Percentiles rank a stretch among this genome's conserved stretches.
phyloP scores from a whole-genome alignment of 2,329 filamentous ascomycete genomes.

The Nemania sp. region DNA sequence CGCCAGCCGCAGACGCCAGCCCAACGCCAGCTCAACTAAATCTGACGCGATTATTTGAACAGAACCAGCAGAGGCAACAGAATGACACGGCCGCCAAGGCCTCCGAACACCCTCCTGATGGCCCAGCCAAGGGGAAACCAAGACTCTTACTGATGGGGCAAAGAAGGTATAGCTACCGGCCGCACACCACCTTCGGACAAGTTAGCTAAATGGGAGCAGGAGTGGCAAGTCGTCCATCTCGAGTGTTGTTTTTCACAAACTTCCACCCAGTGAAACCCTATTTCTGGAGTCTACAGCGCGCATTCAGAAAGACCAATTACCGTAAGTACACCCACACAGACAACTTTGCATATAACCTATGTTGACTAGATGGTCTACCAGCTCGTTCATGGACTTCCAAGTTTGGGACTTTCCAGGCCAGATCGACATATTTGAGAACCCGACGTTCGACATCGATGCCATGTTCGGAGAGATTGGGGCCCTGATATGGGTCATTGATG shows the following conservation, averaged over 20 bases:
- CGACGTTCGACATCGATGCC: slow-evolving; percentile 86
- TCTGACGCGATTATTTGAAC: slow-evolving; percentile 65
- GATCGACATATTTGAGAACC: slow-evolving; percentile 84
- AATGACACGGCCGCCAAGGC: slow-evolving; percentile 55
- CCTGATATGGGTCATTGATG: slow-evolving; percentile 97
- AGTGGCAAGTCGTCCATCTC: slow-evolving; percentile 98
- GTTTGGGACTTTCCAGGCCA: slow-evolving; percentile 98
- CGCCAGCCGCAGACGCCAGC: slow-evolving; percentile 40
- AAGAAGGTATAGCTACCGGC: slow-evolving; percentile 67
- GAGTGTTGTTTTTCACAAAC: slow-evolving; percentile 98
- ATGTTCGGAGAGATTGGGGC: slow-evolving; percentile 95
- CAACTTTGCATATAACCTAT: background rate
- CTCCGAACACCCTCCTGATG: slow-evolving; percentile 49
- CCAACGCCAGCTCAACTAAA: slow-evolving; percentile 65
- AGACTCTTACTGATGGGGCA: slow-evolving; percentile 93
- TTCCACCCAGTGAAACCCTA: slow-evolving; percentile 91
- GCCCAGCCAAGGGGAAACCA: slow-evolving; percentile 70
- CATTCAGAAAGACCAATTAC: slow-evolving; percentile 93
- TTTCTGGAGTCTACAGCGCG: slow-evolving; percentile 94
- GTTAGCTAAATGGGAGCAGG: slow-evolving; percentile 53
- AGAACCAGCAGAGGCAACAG: slow-evolving; percentile 59
- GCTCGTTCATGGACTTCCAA: slow-evolving; percentile 99
- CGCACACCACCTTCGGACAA: background rate
- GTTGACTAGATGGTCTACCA: slow-evolving; percentile 45
- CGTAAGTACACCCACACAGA: slow-evolving; percentile 62